Evolutionary conservation across 2,329 filamentous ascomycete genomes (phyloP).

Genomic region (Alternaria triticimaculans): DNA sequence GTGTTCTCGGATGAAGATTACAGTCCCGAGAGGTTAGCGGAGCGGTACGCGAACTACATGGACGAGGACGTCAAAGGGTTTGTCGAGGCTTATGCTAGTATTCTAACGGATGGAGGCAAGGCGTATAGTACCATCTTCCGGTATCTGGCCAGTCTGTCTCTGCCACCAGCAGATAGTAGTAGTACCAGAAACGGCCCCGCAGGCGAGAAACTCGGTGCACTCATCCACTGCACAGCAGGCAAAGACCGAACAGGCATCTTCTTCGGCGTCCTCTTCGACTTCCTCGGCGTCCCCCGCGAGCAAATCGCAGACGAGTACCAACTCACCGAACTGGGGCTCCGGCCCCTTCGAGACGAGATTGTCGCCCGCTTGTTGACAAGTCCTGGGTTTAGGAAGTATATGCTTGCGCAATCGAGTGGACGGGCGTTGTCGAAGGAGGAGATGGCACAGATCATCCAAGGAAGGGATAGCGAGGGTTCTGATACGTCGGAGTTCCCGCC

Average conservation of each 20-base stretch:
- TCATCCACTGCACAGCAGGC: slow-evolving; percentile 77
- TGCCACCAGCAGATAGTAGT: slow-evolving; percentile 30
- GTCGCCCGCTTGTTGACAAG: slow-evolving; percentile 57
- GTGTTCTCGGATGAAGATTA: slow-evolving; percentile 70
- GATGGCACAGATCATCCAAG: slow-evolving; percentile 56
- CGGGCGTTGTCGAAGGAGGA: slow-evolving; percentile 53
- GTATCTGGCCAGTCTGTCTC: slow-evolving; percentile 58
- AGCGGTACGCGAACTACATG: slow-evolving; percentile 67
- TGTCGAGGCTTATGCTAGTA: slow-evolving; percentile 67
- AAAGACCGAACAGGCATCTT: slow-evolving; percentile 80
- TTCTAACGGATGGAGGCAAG: slow-evolving; percentile 61
- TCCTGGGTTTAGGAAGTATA: slow-evolving; percentile 35
- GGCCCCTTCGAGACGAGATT: slow-evolving; percentile 52
- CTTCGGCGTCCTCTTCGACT: slow-evolving; percentile 68
- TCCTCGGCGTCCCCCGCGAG: slow-evolving; percentile 69
- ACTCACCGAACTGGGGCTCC: slow-evolving; percentile 69
- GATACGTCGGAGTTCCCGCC: slow-evolving; percentile 47
- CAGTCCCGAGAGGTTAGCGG: slow-evolving; percentile 66
- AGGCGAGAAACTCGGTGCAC: slow-evolving; percentile 61
- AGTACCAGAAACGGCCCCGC: too few species aligned
- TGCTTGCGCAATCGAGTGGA: slow-evolving; percentile 18
- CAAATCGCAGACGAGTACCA: slow-evolving; percentile 69
- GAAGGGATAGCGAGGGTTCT: slow-evolving; percentile 11
- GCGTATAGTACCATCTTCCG: slow-evolving; percentile 66
- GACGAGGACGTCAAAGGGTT: slow-evolving; percentile 65